phyloP scores from a whole-genome alignment of 352 stramenopile species.

The Phytophthora parvispora region DNA sequence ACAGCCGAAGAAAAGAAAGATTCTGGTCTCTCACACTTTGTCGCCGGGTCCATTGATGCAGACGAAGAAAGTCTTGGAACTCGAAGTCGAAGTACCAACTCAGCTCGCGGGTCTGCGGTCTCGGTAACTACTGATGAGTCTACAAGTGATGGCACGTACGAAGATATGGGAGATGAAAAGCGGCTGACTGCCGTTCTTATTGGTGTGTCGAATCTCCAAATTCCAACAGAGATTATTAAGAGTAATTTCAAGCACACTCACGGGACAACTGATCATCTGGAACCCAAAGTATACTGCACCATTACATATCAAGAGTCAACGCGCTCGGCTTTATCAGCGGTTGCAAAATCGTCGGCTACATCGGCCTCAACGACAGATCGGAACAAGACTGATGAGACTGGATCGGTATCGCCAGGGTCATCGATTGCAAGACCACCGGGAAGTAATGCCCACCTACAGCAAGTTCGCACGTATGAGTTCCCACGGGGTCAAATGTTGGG shows the following conservation, averaged over 20 bases:
- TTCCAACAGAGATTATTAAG: conserved; percentile 47
- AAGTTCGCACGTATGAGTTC: conserved; percentile 78
- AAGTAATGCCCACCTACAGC: conserved; percentile 46
- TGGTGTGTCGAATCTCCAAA: conserved; percentile 77
- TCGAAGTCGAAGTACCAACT: conserved; percentile 31
- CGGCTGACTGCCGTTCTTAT: conserved; percentile 79
- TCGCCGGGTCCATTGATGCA: conserved; percentile 15
- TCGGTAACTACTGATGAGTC: conserved; percentile 81
- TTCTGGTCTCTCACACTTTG: conserved; percentile 30
- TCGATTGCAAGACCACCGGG: conserved; percentile 11
- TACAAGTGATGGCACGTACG: conserved; percentile 64
- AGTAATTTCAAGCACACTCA: conserved; percentile 50
- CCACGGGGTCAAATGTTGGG: conserved; percentile 64
- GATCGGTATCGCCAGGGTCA: conserved; percentile 1
- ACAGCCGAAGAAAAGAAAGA: conserved; percentile 40
- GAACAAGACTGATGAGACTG: conserved; percentile 19
- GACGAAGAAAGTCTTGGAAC: conserved; percentile 25
- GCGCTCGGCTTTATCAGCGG: conserved; percentile 72
- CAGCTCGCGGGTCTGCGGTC: conserved; percentile 33
- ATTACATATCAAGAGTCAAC: conserved; percentile 85
- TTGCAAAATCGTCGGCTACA: conserved; percentile 53
- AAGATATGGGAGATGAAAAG: conserved; percentile 77
- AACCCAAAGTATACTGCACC: conserved; percentile 87
- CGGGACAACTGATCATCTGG: conserved; percentile 32
- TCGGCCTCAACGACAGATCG: conserved; percentile 16